Base-by-base conservation (phyloP, 148 eudicot genomes). In the Cornus suecica region DNA sequence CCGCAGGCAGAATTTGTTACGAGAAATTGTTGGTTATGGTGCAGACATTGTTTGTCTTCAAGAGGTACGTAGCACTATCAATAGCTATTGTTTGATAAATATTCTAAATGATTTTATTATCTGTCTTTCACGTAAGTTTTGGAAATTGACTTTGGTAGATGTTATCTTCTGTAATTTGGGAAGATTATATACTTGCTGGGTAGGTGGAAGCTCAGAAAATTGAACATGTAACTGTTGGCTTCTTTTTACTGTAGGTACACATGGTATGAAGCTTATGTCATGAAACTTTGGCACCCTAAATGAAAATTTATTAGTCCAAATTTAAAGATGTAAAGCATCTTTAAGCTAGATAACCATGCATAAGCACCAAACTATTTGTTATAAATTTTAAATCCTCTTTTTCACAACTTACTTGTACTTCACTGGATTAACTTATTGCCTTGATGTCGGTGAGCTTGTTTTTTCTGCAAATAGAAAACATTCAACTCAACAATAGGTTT, bases 41-140 rank as follows among this genome's bases (percentile, higher is more conserved):
- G 99, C 99, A 5, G 99, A 96, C 79, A 87, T 96, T 65, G 88
- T 96, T 79, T 96, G 99, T 80, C 99, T 96, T 75, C 99, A 96
- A 87, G 99, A 96, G 99, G 99, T 93, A 87, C 61, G 24, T 51
- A 34, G 28, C n/a, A 27, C 18, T 0, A 30, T 68, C 24, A 34
- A 56, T 24, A 72, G 22, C 58, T 66, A 0, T 63, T 41, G 65
- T 56, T 71, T 70, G 32, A 42, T 45, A 29, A 28, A 42, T 30
- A 11, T 45, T 69, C 60, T 45, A 9, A 34, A 7, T 63, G 68
- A 68, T 58, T 60, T 15, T 18, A n/a, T 58, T 1, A 22, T 58
- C 24, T 22, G 62, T 58, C 24, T 37, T 29, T 62, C 18, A 25
- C 10, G 23, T 52, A 24, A 26, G 18, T 42, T 15, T 62, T 62